Evolutionary conservation across 2,329 filamentous ascomycete genomes (phyloP), one percentile per base, ranked within the genome.

Genomic region (Sporothrix brasiliensis): DNA sequence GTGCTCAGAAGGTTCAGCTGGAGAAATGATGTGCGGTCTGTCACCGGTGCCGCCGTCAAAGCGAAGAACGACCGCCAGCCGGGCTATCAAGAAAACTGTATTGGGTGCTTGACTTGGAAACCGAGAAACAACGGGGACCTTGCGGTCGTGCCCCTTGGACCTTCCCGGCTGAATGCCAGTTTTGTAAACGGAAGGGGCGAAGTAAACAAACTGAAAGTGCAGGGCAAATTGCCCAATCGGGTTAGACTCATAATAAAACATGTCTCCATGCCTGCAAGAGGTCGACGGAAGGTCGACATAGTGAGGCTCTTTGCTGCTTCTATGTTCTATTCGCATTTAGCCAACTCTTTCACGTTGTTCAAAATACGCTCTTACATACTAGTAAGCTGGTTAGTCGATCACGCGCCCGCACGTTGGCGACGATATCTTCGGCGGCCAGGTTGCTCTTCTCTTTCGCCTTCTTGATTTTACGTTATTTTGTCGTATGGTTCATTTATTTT

Each of bases 201-300:
- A 52, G 61, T 66, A 66, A 66, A 66, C 61, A 66, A 66, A 66
- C 16, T 19, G 44, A 52, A 66, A 16, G 24, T 13, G 11, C 41
- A 3, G 27, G 27, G 21, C 14, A 10, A 30, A 65, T 50, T 65
- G 21, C 60, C 60, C 30, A 16, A 19, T 65, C 1, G 16, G 61
- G 61, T 19, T 66, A 66, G 61, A 47, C 19, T 52, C 39, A 49
- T 19, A 47, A n/a, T 27, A 63, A n/a, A n/a, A n/a, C 5, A 3
- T 11, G 27, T 34, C 34, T 34, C 9, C 34, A 7, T 7, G 34
- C 6, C 34, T 34, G 34, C 5, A 34, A 34, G 34, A 34, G 34
- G 27, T 30, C 4, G 27, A 3, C 3, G 4, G 27, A 30, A 34
- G 6, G 34, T 9, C 34, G 6, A 34, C 34, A 7, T 34, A 34